phyloP scores from a whole-genome alignment of 306 rosid species.

The Crataegus laevigata region DNA sequence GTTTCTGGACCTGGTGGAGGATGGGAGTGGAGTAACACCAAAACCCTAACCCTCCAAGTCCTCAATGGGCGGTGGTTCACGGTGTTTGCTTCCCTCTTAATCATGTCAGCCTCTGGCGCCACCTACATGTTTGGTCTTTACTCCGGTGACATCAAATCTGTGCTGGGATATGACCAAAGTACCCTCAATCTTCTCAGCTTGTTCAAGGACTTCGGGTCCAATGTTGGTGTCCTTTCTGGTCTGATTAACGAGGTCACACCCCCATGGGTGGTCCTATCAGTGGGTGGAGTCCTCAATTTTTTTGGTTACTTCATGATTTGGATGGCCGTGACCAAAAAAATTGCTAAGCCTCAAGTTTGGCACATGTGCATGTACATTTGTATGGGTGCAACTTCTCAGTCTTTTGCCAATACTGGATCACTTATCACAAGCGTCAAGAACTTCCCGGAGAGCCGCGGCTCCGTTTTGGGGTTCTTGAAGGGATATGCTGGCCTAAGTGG shows the following conservation, averaged over 20 bases:
- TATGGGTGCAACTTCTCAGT: slow-evolving; percentile 45
- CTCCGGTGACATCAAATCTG: slow-evolving; percentile 46
- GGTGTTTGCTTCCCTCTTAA: slow-evolving; percentile 57
- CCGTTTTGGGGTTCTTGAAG: slow-evolving; percentile 41
- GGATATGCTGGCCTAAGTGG: slow-evolving; percentile 62
- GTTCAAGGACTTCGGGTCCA: slow-evolving; percentile 81
- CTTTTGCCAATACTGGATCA: slow-evolving; percentile 51
- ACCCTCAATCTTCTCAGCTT: slow-evolving; percentile 74
- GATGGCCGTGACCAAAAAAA: slow-evolving; percentile 34
- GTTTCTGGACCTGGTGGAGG: slow-evolving; percentile 16
- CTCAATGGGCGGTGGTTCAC: slow-evolving; percentile 71
- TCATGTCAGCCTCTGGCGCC: slow-evolving; percentile 77
- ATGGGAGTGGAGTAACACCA: slow-evolving; percentile 15
- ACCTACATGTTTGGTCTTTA: slow-evolving; percentile 75
- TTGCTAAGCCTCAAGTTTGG: slow-evolving; percentile 40
- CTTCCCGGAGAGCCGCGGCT: slow-evolving; percentile 47
- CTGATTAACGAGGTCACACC: slow-evolving; percentile 75
- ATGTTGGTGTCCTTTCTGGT: slow-evolving; percentile 63
- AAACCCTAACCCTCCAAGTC: slow-evolving; percentile 27
- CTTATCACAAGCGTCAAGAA: slow-evolving; percentile 52
- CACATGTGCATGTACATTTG: slow-evolving; percentile 45
- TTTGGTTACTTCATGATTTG: slow-evolving; percentile 57
- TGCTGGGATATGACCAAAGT: slow-evolving; percentile 71
- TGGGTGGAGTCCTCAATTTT: slow-evolving; percentile 42
- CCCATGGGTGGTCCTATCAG: slow-evolving; percentile 52